Evolutionary conservation across 371 early-diverging fungal species (phyloP).

Genomic region (Mucor plumbeus): DNA sequence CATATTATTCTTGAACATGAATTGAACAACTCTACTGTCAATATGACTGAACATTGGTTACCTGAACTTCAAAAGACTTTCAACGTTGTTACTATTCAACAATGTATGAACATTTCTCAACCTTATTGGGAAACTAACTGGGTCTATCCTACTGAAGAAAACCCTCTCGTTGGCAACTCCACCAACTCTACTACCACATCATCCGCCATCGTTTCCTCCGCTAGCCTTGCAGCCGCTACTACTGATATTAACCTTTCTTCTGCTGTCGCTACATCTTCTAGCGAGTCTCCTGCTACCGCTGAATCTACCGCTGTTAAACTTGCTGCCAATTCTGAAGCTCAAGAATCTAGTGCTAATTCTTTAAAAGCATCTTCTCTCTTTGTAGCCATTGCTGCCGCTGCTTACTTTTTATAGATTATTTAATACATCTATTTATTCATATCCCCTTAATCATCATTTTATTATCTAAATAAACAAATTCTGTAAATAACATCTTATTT

Average conservation of each 20-base stretch:
- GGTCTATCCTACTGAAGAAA: constrained; percentile 38
- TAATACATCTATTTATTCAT: background rate
- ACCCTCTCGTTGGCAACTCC: background rate
- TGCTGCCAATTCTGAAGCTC: constrained; percentile 11
- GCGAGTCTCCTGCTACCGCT: background rate
- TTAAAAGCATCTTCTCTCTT: constrained; percentile 12
- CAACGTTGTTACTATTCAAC: constrained; percentile 52
- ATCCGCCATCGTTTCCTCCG: background rate
- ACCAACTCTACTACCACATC: background rate
- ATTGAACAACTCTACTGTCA: constrained; percentile 48
- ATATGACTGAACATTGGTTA: constrained; percentile 51
- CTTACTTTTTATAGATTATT: constrained; percentile 15
- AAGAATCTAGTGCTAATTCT: constrained; percentile 2
- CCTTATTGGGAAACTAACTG: constrained; percentile 56
- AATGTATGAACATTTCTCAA: constrained; percentile 55
- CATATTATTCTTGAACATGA: constrained; percentile 59
- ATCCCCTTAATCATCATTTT: background rate
- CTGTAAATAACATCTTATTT: background rate
- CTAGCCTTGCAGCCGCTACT: constrained; percentile 16
- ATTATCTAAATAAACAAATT: background rate
- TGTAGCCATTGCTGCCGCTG: constrained; percentile 14
- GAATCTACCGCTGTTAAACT: background rate
- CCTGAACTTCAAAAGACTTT: constrained; percentile 47
- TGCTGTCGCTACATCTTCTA: background rate
- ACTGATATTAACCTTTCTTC: background rate